phyloP scores from a whole-genome alignment of 2,329 filamentous ascomycete species.

The Thelonectria olida region DNA sequence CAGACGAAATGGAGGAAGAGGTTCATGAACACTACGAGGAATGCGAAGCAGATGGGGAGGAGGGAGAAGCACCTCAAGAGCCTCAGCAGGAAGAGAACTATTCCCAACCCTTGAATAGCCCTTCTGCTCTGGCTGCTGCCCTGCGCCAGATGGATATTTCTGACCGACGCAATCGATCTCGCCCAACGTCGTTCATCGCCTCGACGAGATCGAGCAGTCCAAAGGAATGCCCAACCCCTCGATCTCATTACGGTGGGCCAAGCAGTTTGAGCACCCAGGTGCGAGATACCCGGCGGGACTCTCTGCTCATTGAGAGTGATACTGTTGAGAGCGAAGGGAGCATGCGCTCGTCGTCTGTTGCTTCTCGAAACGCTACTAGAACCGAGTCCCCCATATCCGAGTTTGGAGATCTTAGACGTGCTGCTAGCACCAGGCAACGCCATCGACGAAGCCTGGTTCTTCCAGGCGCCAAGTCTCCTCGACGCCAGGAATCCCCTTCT shows the following conservation, averaged over 20 bases:
- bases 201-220: slow-evolving; percentile 92
- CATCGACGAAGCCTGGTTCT: slow-evolving; percentile 89
- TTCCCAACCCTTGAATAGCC: slow-evolving; percentile 42
- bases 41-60: slow-evolving; percentile 49
- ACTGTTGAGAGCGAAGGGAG: slow-evolving; percentile 88
- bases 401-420: slow-evolving; percentile 77
- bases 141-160: slow-evolving; percentile 53
- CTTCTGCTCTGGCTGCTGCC: slow-evolving; percentile 66
- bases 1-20: slow-evolving; percentile 67
- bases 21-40: slow-evolving; percentile 40
- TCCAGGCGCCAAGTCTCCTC: slow-evolving; percentile 79
- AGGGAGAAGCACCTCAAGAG: slow-evolving; percentile 24
- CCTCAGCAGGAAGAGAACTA: slow-evolving; percentile 26
- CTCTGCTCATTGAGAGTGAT: slow-evolving; percentile 85
- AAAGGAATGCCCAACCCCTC: slow-evolving; percentile 88
- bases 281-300: slow-evolving; percentile 76
- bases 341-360: slow-evolving; percentile 79
- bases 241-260: slow-evolving; percentile 74
- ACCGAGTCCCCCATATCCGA: slow-evolving; percentile 94
- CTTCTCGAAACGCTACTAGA: slow-evolving; percentile 72
- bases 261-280: slow-evolving; percentile 64
- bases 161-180: slow-evolving; percentile 51
- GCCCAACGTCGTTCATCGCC: slow-evolving; percentile 62
- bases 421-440: slow-evolving; percentile 81
- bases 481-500: slow-evolving; percentile 88